Percentiles rank a stretch among this genome's conserved stretches.
Evolutionary conservation across 2,329 filamentous ascomycete species (phyloP).

Genomic region (Penicillium sp.): DNA sequence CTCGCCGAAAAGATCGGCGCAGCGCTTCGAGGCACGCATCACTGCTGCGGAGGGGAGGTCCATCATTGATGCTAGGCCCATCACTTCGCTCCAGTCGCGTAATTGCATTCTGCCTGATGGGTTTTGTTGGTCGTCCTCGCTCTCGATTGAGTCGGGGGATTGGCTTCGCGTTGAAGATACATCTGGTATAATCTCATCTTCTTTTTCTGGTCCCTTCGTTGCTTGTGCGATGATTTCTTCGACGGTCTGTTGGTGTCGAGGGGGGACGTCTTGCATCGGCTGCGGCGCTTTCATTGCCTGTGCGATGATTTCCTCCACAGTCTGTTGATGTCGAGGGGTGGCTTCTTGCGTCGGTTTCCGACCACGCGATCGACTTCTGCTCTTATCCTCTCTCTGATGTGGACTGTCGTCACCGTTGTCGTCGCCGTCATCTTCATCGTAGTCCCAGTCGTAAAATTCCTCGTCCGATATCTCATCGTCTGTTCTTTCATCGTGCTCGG

Average conservation of each 20-base stretch:
- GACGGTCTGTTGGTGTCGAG: not conserved
- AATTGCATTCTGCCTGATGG: slow-evolving; percentile 36
- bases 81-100: slow-evolving; percentile 82
- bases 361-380: not conserved
- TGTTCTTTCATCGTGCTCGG: slow-evolving; percentile 1
- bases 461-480: too few species aligned
- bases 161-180: slow-evolving; percentile 15
- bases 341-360: not conserved
- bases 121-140: slow-evolving; percentile 5
- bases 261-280: not conserved
- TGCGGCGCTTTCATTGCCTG: not conserved
- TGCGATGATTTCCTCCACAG: too few species aligned
- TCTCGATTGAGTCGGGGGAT: slow-evolving; percentile 13
- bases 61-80: slow-evolving; percentile 74
- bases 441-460: too few species aligned
- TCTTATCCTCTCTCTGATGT: slow-evolving; percentile 8
- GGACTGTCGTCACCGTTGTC: slow-evolving; percentile 25
- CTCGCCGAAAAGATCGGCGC: slow-evolving; percentile 73
- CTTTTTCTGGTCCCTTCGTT: not conserved
- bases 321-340: not conserved
- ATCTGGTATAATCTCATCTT: slow-evolving; percentile 5
- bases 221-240: too few species aligned
- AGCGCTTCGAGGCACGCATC: slow-evolving; percentile 70
- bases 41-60: slow-evolving; percentile 69
- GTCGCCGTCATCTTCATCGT: slow-evolving; percentile 31